Evolutionary conservation across 352 stramenopile genomes (phyloP).

Genomic region (Phytophthora syringae): DNA sequence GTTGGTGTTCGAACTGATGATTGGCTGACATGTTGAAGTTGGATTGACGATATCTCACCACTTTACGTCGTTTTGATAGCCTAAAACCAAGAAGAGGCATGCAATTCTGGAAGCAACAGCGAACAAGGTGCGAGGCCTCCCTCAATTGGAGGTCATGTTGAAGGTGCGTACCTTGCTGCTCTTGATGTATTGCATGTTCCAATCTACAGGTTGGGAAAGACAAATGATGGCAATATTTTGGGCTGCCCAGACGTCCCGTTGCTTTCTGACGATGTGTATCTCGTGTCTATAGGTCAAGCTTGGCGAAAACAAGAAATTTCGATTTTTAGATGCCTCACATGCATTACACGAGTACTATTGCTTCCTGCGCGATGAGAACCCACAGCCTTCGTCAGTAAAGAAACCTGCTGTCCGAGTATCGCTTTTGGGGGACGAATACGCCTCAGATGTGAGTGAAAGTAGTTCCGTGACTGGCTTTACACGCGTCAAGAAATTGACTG

Average conservation of each 20-base stretch:
- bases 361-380: conserved; percentile 52
- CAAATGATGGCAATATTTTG: not conserved
- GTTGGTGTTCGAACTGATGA: not conserved
- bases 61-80: conserved; percentile 38
- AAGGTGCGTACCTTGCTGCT: conserved; percentile 28
- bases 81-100: conserved; percentile 49
- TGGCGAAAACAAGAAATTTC: conserved; percentile 39
- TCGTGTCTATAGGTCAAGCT: conserved; percentile 43
- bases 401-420: conserved; percentile 10
- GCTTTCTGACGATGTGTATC: conserved; percentile 4
- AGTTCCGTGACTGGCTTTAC: too few relatives aligned
- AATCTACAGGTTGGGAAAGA: not conserved
- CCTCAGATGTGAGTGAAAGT: conserved; percentile 34
- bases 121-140: conserved; percentile 45
- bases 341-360: conserved; percentile 52
- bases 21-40: conserved; percentile 8
- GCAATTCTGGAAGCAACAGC: conserved; percentile 53
- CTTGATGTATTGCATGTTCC: not conserved
- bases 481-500: too few relatives aligned
- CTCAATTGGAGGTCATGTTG: conserved; percentile 57
- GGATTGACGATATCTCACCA: not conserved
- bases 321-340: conserved; percentile 42
- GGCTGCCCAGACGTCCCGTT: not conserved
- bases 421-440: conserved; percentile 52
- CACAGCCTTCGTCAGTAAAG: conserved; percentile 5